Base-by-base conservation (phyloP, 2,329 filamentous ascomycete genomes). In the Stemphylium beticola region DNA sequence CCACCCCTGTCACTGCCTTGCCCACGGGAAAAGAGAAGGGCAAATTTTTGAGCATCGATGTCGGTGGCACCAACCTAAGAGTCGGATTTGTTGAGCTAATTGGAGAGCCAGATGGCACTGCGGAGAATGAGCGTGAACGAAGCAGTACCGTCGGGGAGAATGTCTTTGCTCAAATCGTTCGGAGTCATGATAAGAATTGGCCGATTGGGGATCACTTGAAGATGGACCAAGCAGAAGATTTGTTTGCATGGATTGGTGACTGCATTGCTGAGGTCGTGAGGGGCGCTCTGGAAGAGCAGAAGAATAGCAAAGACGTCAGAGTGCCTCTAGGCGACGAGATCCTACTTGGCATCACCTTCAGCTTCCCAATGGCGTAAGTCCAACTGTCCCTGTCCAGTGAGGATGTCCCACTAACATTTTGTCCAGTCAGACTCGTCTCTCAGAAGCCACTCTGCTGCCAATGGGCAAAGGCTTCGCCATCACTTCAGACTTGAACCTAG, bases 221-320 rank as follows among this genome's bases (percentile, higher is more conserved):
- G 69, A 85, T 84, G 72, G 86, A 92, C 62, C 87, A 92, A 59
- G 85, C 88, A 1, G 86, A 91, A 52, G 86, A 87, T 53, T 78
- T 93, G 2, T 95, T 95, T 72, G 76, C 82, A n/a, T 95, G 90
- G 90, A 91, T 95, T 61, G 91, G 90, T 22, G 80, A 84, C 64
- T 90, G 88, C 66, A 91, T 95, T 63, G 88, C 88, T 12, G 81
- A 88, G 56, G 89, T 93, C 3, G 86, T 93, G 14, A 78, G 77
- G 29, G 82, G 87, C 57, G 86, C 83, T 7, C 79, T 81, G 56
- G 66, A 78, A 4, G 66, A 72, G 32, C 38, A 68, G 76, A 50
- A 62, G 9, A 48, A 47, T 1, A 38, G 54, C 17, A 49, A 45
- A 14, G 55, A 55, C 37, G 33, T 53, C 1, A 34, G 74, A 58